Conservation (phyloP, 495 filamentous ascomycete species). For the Alectoria sarmentosa region DNA sequence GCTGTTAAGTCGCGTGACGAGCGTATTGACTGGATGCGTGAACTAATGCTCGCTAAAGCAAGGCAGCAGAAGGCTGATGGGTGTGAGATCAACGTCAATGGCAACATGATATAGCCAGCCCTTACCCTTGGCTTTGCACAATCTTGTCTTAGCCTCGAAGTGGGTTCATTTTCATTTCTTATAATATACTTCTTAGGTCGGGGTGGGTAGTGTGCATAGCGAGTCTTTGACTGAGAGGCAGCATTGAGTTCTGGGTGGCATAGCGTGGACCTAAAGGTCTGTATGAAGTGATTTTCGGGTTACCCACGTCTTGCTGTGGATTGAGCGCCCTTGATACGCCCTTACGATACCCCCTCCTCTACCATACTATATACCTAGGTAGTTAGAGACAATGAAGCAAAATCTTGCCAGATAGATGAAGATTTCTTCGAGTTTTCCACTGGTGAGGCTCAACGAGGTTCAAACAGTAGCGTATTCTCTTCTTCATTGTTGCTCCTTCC, state of each 20-base stretch:
- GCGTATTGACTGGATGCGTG: conserved; percentile 96
- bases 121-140: neutral
- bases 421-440: neutral
- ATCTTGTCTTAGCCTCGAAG: conserved; percentile 14
- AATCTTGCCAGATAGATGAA: neutral
- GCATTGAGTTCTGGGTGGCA: conserved; percentile 22
- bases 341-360: conserved; percentile 21
- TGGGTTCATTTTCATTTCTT: neutral
- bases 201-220: conserved; percentile 21
- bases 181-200: neutral
- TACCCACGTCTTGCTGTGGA: neutral
- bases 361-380: conserved; percentile 17
- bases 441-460: neutral
- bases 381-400: conserved; percentile 12
- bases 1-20: conserved; percentile 81
- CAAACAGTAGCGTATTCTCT: no score
- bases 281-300: conserved; percentile 6
- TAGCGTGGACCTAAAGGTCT: conserved; percentile 28
- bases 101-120: conserved; percentile 57
- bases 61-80: conserved; percentile 75
- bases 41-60: conserved; percentile 94
- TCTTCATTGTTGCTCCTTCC: no score
- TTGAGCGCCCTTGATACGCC: neutral
- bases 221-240: conserved; percentile 6
- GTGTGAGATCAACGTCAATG: conserved; percentile 75